Evolutionary conservation across 768 basidiomycete species (phyloP), one percentile per base, ranked within the genome.

Genomic region (Pisolithus marmoratus): DNA sequence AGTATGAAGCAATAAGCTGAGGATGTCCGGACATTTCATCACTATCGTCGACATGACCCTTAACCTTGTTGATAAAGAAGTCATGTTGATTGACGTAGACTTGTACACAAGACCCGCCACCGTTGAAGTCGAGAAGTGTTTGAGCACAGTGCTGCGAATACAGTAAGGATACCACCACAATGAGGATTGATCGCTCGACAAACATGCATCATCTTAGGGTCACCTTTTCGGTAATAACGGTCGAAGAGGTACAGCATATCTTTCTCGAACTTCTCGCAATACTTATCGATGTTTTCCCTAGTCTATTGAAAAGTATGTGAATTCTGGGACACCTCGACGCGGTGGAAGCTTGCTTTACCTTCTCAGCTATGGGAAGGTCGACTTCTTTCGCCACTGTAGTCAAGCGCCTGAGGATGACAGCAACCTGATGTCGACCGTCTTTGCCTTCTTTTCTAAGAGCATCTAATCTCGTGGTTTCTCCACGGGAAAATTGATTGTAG

Each of bases 71-170:
- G 66, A 98, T 97, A 76, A 99, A 99, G 75, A 99, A 99, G 66
- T 98, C 96, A 60, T 99, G 96, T 65, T 99, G 96, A 62, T 98
- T 99, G 50, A 99, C 96, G 61, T 98, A 99, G 12, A 98, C 91
- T 69, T 97, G 94, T 5, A 99, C 89, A 63, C 96, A 98, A 1
- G 94, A 95, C 41, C 89, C 76, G 8, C 96, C 96, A 6, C 96
- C 96, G 58, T 99, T 99, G 73, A 99, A 99, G 67, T 98, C 96
- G 17, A 96, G 80, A 6, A 99, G 74, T 2, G 92, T 95, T 72
- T 94, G 90, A 0, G 96, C 95, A 63, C 95, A 98, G 64, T 98
- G 96, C 95, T 99, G 61, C 38, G n/a, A 27, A 22, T 4, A 50
- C 51, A 34, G 38, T 44, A 53, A 60, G 34, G 58, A 56, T n/a